Evolutionary conservation across 2,329 filamentous ascomycete species (phyloP), one percentile per base, ranked within the genome.

Genomic region (Pseudohalonectria lignicola): DNA sequence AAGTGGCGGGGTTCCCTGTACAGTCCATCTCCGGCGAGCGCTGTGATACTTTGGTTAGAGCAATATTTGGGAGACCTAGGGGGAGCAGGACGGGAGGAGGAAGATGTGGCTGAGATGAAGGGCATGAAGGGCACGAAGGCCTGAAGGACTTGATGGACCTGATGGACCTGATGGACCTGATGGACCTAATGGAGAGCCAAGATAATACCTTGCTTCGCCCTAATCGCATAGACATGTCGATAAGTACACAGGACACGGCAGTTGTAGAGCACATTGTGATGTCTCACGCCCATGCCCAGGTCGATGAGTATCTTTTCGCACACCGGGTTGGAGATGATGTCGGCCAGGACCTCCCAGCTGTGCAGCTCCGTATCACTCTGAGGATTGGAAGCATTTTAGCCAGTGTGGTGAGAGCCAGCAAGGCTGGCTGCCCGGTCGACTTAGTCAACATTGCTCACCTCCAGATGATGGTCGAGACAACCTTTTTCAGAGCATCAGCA

Each of bases 1-100:
- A 66, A 66, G 41, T 58, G 54, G 4, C 61, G 54, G 31, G 52
- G 51, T 44, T 64, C 61, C n/a, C 61, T 51, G 40, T 56, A 63
- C 28, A 60, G 48, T 5, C 58, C 57, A 37, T 60, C 56, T 23
- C 57, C 57, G 39, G 58, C 57, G 13, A 61, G 52, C 6, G 44
- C 45, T 43, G 54, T 51, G 10, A 15, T 8, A 13, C 19, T 3
- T 8, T 17, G 10, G 4, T 26, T 10, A 20, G 12, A 21, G 18
- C 5, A 34, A 18, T 11, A 34, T 9, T 18, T 34, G 15, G 18
- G 10, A 20, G n/a, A n/a, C 18, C 8, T 12, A 11, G 6, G 19
- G 9, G 18, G 23, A 20, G n/a, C n/a, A n/a, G n/a, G n/a, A n/a
- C n/a, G n/a, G 40, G 53, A 53, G 7, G 23, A 26, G 23, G 23